phyloP scores from a whole-genome alignment of 495 filamentous ascomycete species.

The Penicillium bialowiezense region DNA sequence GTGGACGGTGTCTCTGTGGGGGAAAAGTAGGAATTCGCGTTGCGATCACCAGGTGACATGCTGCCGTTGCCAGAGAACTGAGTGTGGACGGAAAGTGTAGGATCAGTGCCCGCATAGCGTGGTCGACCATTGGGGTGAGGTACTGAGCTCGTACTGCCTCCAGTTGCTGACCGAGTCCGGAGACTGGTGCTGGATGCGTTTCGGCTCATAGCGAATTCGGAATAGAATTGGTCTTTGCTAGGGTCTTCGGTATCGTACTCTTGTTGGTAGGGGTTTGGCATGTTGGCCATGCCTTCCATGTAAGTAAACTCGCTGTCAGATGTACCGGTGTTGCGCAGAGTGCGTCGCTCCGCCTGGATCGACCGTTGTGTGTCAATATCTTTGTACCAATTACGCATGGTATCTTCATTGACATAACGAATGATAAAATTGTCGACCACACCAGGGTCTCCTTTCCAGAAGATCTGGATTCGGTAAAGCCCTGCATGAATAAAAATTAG shows the following conservation, averaged over 20 bases:
- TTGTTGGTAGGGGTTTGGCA: constrained; percentile 77
- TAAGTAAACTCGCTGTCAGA: constrained; percentile 77
- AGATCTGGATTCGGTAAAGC: constrained; percentile 93
- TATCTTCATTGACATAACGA: constrained; percentile 83
- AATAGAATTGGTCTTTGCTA: constrained; percentile 41
- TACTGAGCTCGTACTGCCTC: constrained; percentile 57
- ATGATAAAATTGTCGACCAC: constrained; percentile 97
- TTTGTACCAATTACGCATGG: constrained; percentile 85
- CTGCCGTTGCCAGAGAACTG: constrained; percentile 48
- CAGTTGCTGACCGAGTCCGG: constrained; percentile 74
- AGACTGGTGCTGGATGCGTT: constrained; percentile 80
- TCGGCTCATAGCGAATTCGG: constrained; percentile 60
- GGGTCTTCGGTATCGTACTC: constrained; percentile 81
- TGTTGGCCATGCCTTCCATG: constrained; percentile 60
- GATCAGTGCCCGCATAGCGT: constrained; percentile 64
- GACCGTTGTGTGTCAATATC: constrained; percentile 49
- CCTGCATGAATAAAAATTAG: constrained; percentile 44
- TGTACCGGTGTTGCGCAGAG: constrained; percentile 51
- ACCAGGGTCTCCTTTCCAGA: constrained; percentile 95
- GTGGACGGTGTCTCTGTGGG: constrained; percentile 86
- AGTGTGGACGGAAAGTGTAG: constrained; percentile 71
- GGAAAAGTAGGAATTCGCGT: constrained; percentile 84
- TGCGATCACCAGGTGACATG: constrained; percentile 50
- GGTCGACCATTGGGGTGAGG: constrained; percentile 52
- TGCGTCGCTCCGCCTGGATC: constrained; percentile 45